These are phyloP conservation scores for Aspergillus sclerotialis DNA, from an alignment of 2,329 filamentous ascomycete species.

Conservation along the genomic window DNA sequence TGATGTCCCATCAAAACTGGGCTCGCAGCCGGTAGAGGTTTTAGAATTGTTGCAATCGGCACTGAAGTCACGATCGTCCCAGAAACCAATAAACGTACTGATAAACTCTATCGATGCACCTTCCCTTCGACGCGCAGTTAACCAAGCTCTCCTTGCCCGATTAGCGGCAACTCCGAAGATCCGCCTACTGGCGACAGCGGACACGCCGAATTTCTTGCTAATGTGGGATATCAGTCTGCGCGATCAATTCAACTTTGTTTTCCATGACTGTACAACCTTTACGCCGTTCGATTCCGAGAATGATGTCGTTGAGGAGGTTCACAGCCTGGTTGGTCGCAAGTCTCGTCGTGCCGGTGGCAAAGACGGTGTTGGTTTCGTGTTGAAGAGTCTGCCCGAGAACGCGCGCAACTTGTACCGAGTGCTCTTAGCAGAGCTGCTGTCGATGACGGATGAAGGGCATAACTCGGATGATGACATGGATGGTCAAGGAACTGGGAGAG, in stretches of 20 bases:
- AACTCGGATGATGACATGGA: slow-evolving; percentile 45
- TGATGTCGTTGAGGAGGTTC: slow-evolving; percentile 83
- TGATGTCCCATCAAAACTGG: slow-evolving; percentile 42
- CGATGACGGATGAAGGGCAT: slow-evolving; percentile 51
- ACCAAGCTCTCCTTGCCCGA: slow-evolving; percentile 67
- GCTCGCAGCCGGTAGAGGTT: slow-evolving; percentile 62
- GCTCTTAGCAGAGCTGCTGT: slow-evolving; percentile 75
- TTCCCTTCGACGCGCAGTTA: slow-evolving; percentile 62
- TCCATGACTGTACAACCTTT: slow-evolving; percentile 93
- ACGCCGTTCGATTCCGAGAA: slow-evolving; percentile 64
- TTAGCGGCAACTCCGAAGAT: slow-evolving; percentile 69
- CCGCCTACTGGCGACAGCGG: slow-evolving; percentile 69
- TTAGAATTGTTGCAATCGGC: slow-evolving; percentile 58
- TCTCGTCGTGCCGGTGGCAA: slow-evolving; percentile 75
- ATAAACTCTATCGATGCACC: slow-evolving; percentile 82
- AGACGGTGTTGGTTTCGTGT: slow-evolving; percentile 84
- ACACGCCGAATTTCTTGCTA: slow-evolving; percentile 79
- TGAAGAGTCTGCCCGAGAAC: slow-evolving; percentile 86
- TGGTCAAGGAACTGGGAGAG: slow-evolving; percentile 29
- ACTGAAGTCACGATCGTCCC: slow-evolving; percentile 45
- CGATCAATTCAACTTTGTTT: slow-evolving; percentile 75
- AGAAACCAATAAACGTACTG: slow-evolving; percentile 55
- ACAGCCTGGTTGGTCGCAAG: slow-evolving; percentile 75
- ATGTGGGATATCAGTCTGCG: slow-evolving; percentile 86
- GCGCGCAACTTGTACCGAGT: slow-evolving; percentile 80